phyloP scores from a whole-genome alignment of 2,329 filamentous ascomycete species.

The Phaeomoniella chlamydospora region DNA sequence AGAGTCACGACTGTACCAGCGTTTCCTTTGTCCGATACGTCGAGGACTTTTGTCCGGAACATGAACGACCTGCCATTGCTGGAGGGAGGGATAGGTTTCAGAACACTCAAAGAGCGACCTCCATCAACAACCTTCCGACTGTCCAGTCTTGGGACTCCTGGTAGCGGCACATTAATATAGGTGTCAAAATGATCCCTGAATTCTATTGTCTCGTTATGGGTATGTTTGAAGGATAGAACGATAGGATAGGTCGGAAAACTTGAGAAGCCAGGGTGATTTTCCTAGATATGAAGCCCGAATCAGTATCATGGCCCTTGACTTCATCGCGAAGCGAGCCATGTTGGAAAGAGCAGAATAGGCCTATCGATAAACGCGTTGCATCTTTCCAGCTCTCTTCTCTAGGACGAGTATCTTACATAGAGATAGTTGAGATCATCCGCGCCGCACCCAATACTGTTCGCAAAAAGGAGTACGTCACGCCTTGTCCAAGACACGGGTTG shows the following conservation, averaged over 20 bases:
- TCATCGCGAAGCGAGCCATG: too few species aligned
- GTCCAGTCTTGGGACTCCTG: slow-evolving; percentile 64
- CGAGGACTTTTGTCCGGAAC: slow-evolving; percentile 61
- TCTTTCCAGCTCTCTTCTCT: too few species aligned
- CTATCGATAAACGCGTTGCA: too few species aligned
- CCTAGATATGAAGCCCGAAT: slow-evolving; percentile 34
- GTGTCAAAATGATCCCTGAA: slow-evolving; percentile 32
- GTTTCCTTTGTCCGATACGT: slow-evolving; percentile 82
- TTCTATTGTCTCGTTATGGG: slow-evolving; percentile 62
- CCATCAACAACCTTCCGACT: slow-evolving; percentile 63
- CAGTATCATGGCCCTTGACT: too few species aligned
- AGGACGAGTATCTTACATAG: slow-evolving; percentile 56
- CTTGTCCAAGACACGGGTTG: slow-evolving; percentile 48
- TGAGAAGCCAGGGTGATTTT: slow-evolving; percentile 72
- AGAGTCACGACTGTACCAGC: slow-evolving; percentile 63
- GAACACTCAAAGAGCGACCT: slow-evolving; percentile 64
- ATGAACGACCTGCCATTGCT: slow-evolving; percentile 63
- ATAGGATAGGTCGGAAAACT: slow-evolving; percentile 83
- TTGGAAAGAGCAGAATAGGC: too few species aligned
- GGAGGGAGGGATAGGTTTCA: slow-evolving; percentile 59
- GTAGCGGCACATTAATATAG: slow-evolving; percentile 39
- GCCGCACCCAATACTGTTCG: slow-evolving; percentile 72
- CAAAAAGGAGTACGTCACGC: slow-evolving; percentile 79
- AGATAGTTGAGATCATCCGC: slow-evolving; percentile 86
- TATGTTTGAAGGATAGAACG: slow-evolving; percentile 71